Conservation (phyloP, 768 basidiomycete genomes). For the Pleurotus sapidus region DNA sequence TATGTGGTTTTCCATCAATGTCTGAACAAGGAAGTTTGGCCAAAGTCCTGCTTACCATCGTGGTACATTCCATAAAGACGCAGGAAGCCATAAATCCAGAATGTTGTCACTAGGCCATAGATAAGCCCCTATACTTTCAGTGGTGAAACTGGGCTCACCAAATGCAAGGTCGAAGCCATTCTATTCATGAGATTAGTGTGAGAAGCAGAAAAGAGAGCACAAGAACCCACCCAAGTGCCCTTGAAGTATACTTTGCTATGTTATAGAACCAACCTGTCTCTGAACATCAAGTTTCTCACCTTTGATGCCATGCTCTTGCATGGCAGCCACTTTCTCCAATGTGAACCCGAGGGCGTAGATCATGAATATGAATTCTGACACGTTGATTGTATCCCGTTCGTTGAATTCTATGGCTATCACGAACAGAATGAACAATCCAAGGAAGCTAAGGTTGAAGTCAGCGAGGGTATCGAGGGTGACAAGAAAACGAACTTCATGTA, state of each 20-base stretch:
- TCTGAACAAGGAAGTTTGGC: constrained; percentile 6
- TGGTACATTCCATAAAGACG: constrained; percentile 77
- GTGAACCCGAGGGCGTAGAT: constrained; percentile 78
- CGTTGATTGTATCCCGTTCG: constrained; percentile 58
- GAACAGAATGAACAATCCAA: constrained; percentile 77
- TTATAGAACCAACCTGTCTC: constrained; percentile 5
- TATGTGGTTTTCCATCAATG: constrained; percentile 19
- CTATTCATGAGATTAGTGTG: constrained; percentile 29
- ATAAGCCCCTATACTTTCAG: neutral
- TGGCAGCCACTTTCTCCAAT: constrained; percentile 88
- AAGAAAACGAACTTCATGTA: constrained; percentile 65
- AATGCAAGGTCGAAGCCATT: constrained; percentile 95
- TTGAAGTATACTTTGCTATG: constrained; percentile 66
- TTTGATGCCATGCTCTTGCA: constrained; percentile 94
- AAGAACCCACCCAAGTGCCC: constrained; percentile 66
- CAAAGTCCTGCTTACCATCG: constrained; percentile 41
- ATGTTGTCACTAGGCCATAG: constrained; percentile 62
- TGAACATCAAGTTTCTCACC: constrained; percentile 38
- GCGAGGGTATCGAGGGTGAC: neutral
- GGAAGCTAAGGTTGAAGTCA: constrained; percentile 47
- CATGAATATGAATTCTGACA: constrained; percentile 75
- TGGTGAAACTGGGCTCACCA: constrained; percentile 39
- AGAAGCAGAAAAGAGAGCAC: too few species aligned
- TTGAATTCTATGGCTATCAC: constrained; percentile 77
- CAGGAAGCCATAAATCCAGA: constrained; percentile 70